Evolutionary conservation across 306 rosid species (phyloP).

Genomic region (Purshia tridentata): DNA sequence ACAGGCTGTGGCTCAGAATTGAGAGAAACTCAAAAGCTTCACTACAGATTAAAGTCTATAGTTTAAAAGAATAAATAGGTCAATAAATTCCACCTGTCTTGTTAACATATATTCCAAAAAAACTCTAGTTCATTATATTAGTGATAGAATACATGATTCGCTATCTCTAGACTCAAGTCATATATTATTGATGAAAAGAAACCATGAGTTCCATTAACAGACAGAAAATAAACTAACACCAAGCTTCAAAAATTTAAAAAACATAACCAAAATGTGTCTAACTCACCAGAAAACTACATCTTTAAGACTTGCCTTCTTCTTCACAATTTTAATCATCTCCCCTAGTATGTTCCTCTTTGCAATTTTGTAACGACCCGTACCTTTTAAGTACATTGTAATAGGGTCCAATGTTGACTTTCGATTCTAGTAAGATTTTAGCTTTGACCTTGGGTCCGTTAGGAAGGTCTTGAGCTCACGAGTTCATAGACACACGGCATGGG

Average conservation of each 20-base stretch:
- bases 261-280: slow-evolving; percentile 20
- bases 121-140: neutral
- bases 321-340: slow-evolving; percentile 92
- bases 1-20: no score
- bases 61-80: neutral
- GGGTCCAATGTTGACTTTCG: no score
- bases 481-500: no score
- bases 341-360: slow-evolving; percentile 80
- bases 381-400: no score
- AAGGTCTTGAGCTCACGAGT: no score
- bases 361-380: no score
- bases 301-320: slow-evolving; percentile 70
- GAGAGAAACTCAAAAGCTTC: no score
- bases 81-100: neutral
- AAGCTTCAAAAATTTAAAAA: slow-evolving; percentile 8
- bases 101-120: neutral
- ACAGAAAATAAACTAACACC: neutral
- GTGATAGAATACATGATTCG: neutral
- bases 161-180: neutral
- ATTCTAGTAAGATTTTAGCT: no score
- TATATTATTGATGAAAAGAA: neutral
- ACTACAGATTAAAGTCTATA: neutral
- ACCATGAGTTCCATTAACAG: neutral
- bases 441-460: no score
- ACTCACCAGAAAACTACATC: slow-evolving; percentile 4